phyloP scores from a whole-genome alignment of 1,284 basidiomycete genomes.

The Rhodotorula sp. region DNA sequence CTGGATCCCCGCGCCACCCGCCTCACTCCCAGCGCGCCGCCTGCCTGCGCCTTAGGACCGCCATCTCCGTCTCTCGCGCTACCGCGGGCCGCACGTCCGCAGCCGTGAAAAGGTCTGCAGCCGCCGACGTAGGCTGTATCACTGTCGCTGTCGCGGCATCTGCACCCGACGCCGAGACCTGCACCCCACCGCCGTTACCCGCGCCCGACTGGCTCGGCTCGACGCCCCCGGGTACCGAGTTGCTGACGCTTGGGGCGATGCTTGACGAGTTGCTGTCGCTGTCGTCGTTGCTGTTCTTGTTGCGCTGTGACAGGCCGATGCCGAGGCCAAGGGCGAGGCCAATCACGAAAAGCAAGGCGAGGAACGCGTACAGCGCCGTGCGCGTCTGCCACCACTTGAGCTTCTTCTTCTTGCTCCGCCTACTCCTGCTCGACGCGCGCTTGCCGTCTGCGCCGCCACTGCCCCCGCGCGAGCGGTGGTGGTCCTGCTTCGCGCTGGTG shows the following conservation, averaged over 20 bases:
- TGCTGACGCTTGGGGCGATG: no score
- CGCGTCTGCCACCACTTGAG: conserved; percentile 23
- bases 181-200: neutral
- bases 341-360: conserved; percentile 12
- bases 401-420: conserved; percentile 2
- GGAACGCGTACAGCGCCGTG: neutral
- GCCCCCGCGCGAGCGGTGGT: neutral
- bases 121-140: neutral
- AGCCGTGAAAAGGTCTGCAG: no score
- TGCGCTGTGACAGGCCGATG: conserved; percentile 18
- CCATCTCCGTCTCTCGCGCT: neutral
- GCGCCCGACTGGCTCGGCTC: conserved; percentile 9
- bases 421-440: neutral
- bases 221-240: neutral
- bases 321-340: conserved; percentile 27
- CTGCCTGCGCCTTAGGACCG: neutral
- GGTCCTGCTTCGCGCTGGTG: neutral
- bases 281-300: neutral
- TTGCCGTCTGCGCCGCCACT: neutral
- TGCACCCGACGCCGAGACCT: neutral
- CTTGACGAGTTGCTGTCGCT: no score
- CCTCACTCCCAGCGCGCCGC: neutral
- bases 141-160: neutral
- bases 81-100: neutral
- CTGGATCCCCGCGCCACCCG: no score